phyloP scores from a whole-genome alignment of 495 filamentous ascomycete genomes.

The Lepraria neglecta region DNA sequence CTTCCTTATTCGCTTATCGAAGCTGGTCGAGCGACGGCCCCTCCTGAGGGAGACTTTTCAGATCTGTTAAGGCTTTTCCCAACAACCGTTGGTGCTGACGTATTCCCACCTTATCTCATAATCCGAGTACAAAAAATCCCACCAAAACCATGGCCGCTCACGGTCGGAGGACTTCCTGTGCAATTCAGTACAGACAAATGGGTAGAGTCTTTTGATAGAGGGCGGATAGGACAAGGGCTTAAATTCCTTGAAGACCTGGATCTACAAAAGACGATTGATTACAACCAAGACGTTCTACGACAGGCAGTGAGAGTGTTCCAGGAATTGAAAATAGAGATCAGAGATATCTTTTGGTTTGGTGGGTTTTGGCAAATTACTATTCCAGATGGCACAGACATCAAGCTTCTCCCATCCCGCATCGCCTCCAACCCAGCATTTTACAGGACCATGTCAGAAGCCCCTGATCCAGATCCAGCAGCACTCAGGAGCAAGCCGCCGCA shows the following conservation, averaged over 20 bases:
- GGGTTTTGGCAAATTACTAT: conserved; percentile 15
- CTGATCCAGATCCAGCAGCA: background rate
- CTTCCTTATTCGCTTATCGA: conserved; percentile 17
- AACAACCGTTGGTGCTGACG: background rate
- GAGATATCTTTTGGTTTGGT: conserved; percentile 14
- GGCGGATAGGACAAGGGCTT: background rate
- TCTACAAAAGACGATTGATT: background rate
- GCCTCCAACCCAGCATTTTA: conserved; percentile 4
- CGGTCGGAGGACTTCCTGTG: background rate
- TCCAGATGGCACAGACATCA: conserved; percentile 7
- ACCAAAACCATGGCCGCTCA: background rate
- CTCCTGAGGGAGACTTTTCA: conserved; percentile 2
- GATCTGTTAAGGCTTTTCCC: background rate
- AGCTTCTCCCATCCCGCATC: conserved; percentile 2
- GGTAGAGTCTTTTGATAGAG: background rate
- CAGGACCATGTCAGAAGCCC: conserved; percentile 3
- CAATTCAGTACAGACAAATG: background rate
- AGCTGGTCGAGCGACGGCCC: background rate
- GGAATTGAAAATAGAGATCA: conserved; percentile 9
- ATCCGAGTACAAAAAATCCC: background rate
- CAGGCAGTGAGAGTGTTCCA: background rate
- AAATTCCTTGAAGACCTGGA: background rate
- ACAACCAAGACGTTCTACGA: background rate
- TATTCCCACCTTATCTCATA: background rate
- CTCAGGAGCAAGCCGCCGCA: conserved; percentile 1